phyloP scores from a whole-genome alignment of 176 grass and related monocot genomes.

The Alloteropsis semialata region DNA sequence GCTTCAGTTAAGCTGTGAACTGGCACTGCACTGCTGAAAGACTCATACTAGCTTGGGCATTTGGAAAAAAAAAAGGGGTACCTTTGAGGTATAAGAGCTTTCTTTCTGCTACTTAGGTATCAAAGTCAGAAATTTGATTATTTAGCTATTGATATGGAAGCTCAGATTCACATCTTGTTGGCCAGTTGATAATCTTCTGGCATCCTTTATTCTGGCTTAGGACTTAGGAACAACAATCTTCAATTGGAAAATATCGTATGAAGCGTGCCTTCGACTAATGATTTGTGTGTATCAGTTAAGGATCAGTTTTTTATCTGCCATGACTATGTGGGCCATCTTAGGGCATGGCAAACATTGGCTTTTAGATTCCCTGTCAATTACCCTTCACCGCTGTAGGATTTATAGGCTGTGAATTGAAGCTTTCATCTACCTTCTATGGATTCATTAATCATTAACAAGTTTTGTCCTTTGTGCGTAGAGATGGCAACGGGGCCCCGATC shows the following conservation, averaged over 20 bases:
- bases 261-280: neutral
- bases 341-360: neutral
- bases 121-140: neutral
- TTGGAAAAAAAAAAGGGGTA: neutral
- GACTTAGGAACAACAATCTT: neutral
- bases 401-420: neutral
- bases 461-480: too few relatives aligned
- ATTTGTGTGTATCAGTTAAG: neutral
- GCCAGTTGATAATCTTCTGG: neutral
- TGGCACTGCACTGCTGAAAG: neutral
- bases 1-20: neutral
- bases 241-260: neutral
- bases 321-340: neutral
- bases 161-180: neutral
- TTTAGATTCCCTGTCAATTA: neutral
- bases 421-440: neutral
- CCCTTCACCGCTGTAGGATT: neutral
- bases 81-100: neutral
- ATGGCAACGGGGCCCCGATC: too few relatives aligned
- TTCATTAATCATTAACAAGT: conserved; percentile 1
- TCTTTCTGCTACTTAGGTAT: neutral
- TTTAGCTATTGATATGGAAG: neutral
- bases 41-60: neutral
- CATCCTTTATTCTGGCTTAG: neutral
- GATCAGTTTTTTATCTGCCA: neutral